These are phyloP conservation scores for Pythium coloratum DNA, from an alignment of 352 stramenopile genomes.

Conservation along the genomic window DNA sequence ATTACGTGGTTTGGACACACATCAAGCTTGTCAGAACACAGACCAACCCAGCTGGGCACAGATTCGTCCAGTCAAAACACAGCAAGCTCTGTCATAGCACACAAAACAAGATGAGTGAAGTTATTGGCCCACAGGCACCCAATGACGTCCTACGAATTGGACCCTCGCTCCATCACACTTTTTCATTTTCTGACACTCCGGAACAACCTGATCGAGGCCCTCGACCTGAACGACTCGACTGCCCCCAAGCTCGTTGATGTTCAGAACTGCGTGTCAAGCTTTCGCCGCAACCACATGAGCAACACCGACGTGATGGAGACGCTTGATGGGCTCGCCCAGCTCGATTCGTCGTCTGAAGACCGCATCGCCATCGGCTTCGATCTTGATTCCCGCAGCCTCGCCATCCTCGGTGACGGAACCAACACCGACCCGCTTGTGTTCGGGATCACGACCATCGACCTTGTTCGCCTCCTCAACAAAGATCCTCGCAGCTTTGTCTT, in stretches of 20 bases:
- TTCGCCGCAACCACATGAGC: conserved; percentile 13
- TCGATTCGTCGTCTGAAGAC: background rate
- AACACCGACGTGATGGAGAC: conserved; percentile 15
- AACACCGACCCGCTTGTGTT: conserved; percentile 12
- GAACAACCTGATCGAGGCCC: conserved; percentile 8
- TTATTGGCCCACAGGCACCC: too few relatives aligned
- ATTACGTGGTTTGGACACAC: too few relatives aligned
- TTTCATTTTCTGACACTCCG: too few relatives aligned
- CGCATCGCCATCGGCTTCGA: conserved; percentile 8
- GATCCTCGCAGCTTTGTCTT: too few relatives aligned
- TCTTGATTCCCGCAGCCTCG: background rate
- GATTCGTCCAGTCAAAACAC: too few relatives aligned
- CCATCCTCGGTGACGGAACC: conserved; percentile 4
- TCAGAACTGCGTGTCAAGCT: conserved; percentile 18
- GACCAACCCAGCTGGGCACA: too few relatives aligned
- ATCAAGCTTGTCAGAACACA: too few relatives aligned
- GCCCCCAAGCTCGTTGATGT: conserved; percentile 6
- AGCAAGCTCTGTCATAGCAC: too few relatives aligned
- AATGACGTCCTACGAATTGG: too few relatives aligned
- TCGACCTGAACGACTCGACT: background rate
- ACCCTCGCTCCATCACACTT: too few relatives aligned
- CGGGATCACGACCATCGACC: conserved; percentile 10
- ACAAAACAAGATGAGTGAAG: too few relatives aligned
- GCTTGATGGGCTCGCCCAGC: background rate
- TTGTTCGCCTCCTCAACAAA: too few relatives aligned